phyloP scores from a whole-genome alignment of 331 rosid genomes.

The Quercus tomentella region DNA sequence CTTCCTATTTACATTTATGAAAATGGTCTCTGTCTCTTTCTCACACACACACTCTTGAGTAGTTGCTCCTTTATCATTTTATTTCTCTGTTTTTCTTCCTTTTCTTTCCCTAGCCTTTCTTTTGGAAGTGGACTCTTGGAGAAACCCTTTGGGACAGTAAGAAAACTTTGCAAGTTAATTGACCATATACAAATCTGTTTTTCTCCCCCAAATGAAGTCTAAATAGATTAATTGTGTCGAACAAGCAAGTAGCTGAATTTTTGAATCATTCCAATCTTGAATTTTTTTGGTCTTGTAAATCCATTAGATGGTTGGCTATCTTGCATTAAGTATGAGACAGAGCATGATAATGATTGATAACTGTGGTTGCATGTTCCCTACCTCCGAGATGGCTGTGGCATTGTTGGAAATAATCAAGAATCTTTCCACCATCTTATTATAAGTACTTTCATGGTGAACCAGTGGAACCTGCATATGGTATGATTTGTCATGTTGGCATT shows the following conservation, averaged over 20 bases:
- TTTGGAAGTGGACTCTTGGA: background rate
- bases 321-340: background rate
- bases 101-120: background rate
- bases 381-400: background rate
- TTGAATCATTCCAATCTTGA: background rate
- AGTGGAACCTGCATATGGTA: background rate
- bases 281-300: background rate
- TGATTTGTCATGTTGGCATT: background rate
- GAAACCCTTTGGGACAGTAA: background rate
- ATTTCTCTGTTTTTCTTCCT: background rate
- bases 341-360: background rate
- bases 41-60: background rate
- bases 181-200: background rate
- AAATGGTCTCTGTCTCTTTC: conserved; percentile 40
- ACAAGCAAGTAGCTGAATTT: background rate
- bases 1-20: conserved; percentile 41
- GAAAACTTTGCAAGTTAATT: background rate
- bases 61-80: background rate
- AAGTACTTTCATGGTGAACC: background rate
- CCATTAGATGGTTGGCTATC: background rate
- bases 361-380: background rate
- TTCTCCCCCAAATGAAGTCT: background rate
- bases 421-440: background rate
- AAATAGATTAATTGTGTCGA: background rate
- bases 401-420: background rate